Base-by-base conservation (phyloP, 2,329 filamentous ascomycete genomes). In the Orbilia brochopaga region DNA sequence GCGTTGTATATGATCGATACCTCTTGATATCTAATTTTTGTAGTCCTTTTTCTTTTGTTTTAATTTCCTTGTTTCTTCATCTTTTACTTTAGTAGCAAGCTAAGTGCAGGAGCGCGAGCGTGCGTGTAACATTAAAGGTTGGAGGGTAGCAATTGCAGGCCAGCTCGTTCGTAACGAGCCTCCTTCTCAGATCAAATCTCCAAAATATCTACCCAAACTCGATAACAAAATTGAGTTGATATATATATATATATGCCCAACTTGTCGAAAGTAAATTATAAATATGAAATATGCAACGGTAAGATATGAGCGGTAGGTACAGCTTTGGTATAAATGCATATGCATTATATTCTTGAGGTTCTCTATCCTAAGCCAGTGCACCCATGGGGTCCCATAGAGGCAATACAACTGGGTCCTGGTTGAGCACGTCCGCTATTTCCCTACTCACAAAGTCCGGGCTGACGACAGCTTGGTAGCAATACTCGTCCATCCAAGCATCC, bases 321-420 rank as follows among this genome's bases (percentile, higher is more conserved):
- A 8, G 27, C n/a, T n/a, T n/a, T n/a, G 8, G 10, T 40, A 15
- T 40, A 35, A 40, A 37, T n/a, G n/a, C 15, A 30, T 21, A 21
- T 19, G 8, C 21, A 11, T 24, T 27, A 35, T 30, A 35, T 27
- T 10, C n/a, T n/a, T n/a, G n/a, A n/a, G n/a, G 21, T 42, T 35
- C 17, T 24, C 3, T 46, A 19, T 11, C 2, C 58, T n/a, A 89
- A 75, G 89, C 89, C 79, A 92, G 78, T 17, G 87, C 84, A 0
- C 90, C 89, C 87, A 92, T 90, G 0, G 90, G 89, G 81, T 92
- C 90, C 90, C 90, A 93, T 23, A 90, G 80, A 1, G 89, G 88
- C 70, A 93, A 80, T 60, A 90, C 85, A 73, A 88, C 84, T 0
- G 91, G 86, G 77, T 90, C 83, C 81, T 89, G 85, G 74, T 86